Conservation (phyloP, 352 stramenopile species). For the Phytopythium ostracodes region DNA sequence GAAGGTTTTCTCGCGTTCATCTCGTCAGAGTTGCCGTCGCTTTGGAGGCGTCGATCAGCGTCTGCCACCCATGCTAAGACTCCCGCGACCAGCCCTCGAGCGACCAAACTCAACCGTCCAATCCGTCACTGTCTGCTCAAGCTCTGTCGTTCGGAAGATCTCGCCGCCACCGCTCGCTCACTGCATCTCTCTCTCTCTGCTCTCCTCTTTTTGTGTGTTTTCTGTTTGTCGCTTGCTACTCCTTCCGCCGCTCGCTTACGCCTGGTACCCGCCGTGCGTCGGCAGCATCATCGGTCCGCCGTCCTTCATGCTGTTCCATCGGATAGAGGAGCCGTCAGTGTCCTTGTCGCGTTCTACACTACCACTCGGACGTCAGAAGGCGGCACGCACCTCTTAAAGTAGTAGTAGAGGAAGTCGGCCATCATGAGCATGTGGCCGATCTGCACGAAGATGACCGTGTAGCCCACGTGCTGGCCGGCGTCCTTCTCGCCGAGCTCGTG, state of each 20-base stretch:
- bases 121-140: neutral
- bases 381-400: slow-evolving; percentile 89
- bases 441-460: slow-evolving; percentile 97
- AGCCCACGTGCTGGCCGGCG: slow-evolving; percentile 83
- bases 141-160: neutral
- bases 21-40: neutral
- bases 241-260: slow-evolving; percentile 26
- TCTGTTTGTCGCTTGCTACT: neutral
- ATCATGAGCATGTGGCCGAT: slow-evolving; percentile 98
- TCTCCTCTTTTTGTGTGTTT: slow-evolving; percentile 10
- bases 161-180: neutral
- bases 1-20: slow-evolving; percentile 6
- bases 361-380: neutral
- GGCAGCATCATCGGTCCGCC: slow-evolving; percentile 87
- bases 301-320: slow-evolving; percentile 70
- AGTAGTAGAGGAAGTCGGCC: slow-evolving; percentile 99
- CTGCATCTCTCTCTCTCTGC: neutral
- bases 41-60: neutral
- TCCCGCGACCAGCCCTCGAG: neutral
- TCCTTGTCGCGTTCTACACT: neutral
- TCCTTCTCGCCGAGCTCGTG: slow-evolving; percentile 95
- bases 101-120: too few species aligned
- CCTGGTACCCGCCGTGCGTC: slow-evolving; percentile 83
- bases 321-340: slow-evolving; percentile 2
- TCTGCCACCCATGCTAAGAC: neutral